Evolutionary conservation across 352 stramenopile genomes (phyloP), one percentile per base, ranked within the genome.

Genomic region (Salisapilia sapeloensis): DNA sequence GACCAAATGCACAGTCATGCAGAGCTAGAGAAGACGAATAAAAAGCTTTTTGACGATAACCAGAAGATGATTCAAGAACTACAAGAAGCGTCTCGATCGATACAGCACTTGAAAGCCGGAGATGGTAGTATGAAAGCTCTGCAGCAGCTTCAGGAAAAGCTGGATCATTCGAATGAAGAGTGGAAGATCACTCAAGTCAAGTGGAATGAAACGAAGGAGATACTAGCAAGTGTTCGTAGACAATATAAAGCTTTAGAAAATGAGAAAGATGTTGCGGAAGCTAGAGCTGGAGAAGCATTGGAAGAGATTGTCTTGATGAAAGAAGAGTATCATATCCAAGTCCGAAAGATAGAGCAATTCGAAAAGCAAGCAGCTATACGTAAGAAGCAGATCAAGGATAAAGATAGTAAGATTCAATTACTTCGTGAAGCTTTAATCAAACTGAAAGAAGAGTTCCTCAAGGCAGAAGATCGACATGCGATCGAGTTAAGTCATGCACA

Each of bases 361-460:
- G 72, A 83, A 25, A 31, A 54, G 16, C 72, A 82, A 29, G 25
- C 75, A 0, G 24, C 22, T 2, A 49, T 52, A 3, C 24, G 53
- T 4, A 70, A 70, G 19, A 43, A 48, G 12, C 60, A 84, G 3
- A 21, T 70, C 8, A 23, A 14, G 3, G 60, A 52, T 13, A 79
- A 78, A 14, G 66, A 79, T 15, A 50, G 65, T 9, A 82, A 81
- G 24, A 54, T 87, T 25, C 52, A 69, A 35, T 31, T 77, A 16
- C 34, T 87, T 23, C 56, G 76, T 6, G 69, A 84, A 15, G 77
- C 78, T 2, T 67, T 94, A 26, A 70, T 92, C 18, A 65, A 71
- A 30, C 44, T 94, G 4, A 94, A 93, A 40, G 67, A 92, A 33
- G 81, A 92, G 39, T 92, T 92, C 32, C 27, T 92, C 3, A 84